A percentile compares a stretch with the other conserved stretches of the same genome.
Conservation (phyloP, 176 grass and related monocot species). For the Phyllostachys edulis region DNA sequence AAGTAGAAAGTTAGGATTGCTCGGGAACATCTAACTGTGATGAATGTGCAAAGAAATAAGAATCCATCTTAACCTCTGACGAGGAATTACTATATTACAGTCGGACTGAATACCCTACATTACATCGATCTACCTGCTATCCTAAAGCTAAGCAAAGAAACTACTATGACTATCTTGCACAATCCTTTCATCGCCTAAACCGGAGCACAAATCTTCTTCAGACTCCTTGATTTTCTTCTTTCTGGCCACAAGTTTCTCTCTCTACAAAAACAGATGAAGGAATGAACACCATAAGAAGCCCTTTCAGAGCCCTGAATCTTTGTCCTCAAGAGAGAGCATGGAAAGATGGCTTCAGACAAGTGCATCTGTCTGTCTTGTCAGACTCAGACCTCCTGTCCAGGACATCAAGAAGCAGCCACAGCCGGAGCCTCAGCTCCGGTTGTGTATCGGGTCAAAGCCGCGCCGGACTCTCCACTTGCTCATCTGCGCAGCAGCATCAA, state of each 20-base stretch:
- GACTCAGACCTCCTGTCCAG: neutral
- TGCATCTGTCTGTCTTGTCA: neutral
- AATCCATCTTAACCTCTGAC: constrained; percentile 25
- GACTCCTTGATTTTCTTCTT: neutral
- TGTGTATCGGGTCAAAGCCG: constrained; percentile 65
- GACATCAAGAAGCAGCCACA: neutral
- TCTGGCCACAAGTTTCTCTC: neutral
- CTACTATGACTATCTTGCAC: neutral
- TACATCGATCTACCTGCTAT: constrained; percentile 12
- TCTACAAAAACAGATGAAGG: constrained; percentile 22
- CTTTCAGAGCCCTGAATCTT: constrained; percentile 2
- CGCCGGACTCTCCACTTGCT: constrained; percentile 61
- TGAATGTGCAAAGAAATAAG: neutral
- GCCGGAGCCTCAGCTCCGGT: constrained; percentile 36
- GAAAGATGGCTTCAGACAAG: constrained; percentile 1
- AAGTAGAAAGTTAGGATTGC: neutral
- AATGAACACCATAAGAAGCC: neutral
- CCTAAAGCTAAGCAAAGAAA: constrained; percentile 28
- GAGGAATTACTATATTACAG: constrained; percentile 48
- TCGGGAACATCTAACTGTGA: neutral
- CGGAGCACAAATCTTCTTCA: constrained; percentile 7
- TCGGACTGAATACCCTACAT: constrained; percentile 35
- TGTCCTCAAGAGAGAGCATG: neutral
- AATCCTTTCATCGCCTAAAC: neutral
- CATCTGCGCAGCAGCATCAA: constrained; percentile 28